These are phyloP conservation scores for Arthrocladium fulminans DNA, from an alignment of 2,329 filamentous ascomycete species.

Conservation along the genomic window DNA sequence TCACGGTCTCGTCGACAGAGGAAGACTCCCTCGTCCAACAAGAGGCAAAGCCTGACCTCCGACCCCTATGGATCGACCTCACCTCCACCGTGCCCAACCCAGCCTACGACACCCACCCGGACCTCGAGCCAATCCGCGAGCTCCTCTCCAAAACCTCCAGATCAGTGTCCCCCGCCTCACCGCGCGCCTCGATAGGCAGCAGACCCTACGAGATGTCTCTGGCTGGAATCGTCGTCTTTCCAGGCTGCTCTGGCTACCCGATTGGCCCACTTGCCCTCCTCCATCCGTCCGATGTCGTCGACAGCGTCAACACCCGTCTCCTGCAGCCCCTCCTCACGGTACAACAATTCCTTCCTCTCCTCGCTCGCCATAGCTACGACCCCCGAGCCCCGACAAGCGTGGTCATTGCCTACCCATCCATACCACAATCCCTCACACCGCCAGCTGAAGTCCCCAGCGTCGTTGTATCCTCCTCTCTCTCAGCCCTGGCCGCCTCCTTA, in stretches of 20 bases:
- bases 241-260: constrained; percentile 65
- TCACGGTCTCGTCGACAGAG: constrained; percentile 75
- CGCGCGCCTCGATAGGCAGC: constrained; percentile 11
- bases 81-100: constrained; percentile 45
- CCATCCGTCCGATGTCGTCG: constrained; percentile 72
- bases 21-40: constrained; percentile 69
- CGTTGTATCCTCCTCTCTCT: constrained; percentile 74
- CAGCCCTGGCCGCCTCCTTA: constrained; percentile 73
- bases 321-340: constrained; percentile 81
- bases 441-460: constrained; percentile 63
- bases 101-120: constrained; percentile 21
- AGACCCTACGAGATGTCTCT: constrained; percentile 42
- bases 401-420: constrained; percentile 37
- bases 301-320: constrained; percentile 85
- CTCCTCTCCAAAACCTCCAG: constrained; percentile 16
- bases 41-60: constrained; percentile 71
- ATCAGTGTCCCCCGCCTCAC: constrained; percentile 13
- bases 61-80: constrained; percentile 72
- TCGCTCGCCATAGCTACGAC: constrained; percentile 51
- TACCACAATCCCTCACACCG: constrained; percentile 36
- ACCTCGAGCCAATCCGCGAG: constrained; percentile 22
- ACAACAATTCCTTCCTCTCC: constrained; percentile 77
- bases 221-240: constrained; percentile 73
- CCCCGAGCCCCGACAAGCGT: constrained; percentile 31
- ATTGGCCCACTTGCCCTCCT: constrained; percentile 79